Base-by-base conservation (phyloP, 768 basidiomycete genomes). In the Leccinum longicurvipes region DNA sequence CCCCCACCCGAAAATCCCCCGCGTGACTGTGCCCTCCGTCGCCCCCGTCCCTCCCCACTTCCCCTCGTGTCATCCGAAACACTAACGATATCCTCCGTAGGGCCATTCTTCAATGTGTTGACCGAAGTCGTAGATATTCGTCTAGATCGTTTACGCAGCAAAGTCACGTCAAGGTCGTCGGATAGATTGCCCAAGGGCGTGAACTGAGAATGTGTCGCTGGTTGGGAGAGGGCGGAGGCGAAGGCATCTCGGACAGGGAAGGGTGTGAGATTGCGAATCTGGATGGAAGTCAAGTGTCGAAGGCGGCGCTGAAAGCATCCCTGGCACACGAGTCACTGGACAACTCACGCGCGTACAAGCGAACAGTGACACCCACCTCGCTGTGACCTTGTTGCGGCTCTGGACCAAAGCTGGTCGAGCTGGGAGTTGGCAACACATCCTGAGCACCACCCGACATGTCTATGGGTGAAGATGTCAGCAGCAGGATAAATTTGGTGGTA, bases 221-320 rank as follows among this genome's bases (percentile, higher is more conserved):
- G 87, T 63, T 87, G 83, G 17, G 79, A 76, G 51, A 92, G 77
- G 19, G 89, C 88, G 23, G 88, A 87, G 19, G 90, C 84, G 59
- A 90, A 78, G 10, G 72, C 58, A 69, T 93, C 90, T 32, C 91
- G 84, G 51, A 82, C 82, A 31, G 90, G 90, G 68, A 90, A 92
- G 2, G 88, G 89, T n/a, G 91, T 88, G 34, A 93, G 74, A 67
- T 93, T 93, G 59, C 84, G 82, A 61, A 93, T 77, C 73, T 91
- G 87, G 48, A 93, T 75, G 42, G 82, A 77, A 54, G 81, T 78
- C 55, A 92, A 78, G 73, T 92, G 88, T 61, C 89, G 82, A 59
- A 90, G 76, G 42, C 87, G 85, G 64, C 82, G 82, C 82, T 89
- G 70, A 46, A 67, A 70, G 57, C 7, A 61, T 34, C 51, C 56